Evolutionary conservation across 2,329 filamentous ascomycete genomes (phyloP).

Genomic region (Alternaria ventricosa): DNA sequence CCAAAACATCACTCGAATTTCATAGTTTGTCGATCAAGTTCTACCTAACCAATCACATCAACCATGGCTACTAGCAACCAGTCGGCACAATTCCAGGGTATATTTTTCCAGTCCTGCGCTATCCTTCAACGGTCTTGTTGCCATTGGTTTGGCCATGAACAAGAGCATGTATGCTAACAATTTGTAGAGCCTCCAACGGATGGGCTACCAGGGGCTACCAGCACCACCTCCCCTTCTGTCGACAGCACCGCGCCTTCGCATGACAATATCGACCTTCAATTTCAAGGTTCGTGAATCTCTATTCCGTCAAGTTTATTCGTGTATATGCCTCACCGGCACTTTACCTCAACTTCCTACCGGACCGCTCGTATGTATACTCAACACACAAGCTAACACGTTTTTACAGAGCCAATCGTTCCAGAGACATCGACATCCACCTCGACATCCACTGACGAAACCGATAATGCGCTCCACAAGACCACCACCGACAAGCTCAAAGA

Average conservation of each 20-base stretch:
- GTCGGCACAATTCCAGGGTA: slow-evolving; percentile 15
- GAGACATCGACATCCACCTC: not conserved
- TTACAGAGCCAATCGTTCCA: slow-evolving; percentile 6
- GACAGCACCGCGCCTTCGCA: not conserved
- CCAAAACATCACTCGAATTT: not conserved
- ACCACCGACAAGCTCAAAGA: slow-evolving; percentile 12
- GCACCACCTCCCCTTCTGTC: not conserved
- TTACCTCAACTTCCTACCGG: too few relatives aligned
- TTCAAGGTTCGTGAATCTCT: slow-evolving; percentile 5
- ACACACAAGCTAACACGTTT: not conserved
- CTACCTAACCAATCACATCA: not conserved
- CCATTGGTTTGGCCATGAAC: not conserved
- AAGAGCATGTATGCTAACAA: not conserved
- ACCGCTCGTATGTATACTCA: not conserved
- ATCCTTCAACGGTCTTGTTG: not conserved
- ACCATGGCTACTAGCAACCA: slow-evolving; percentile 8
- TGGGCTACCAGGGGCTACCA: slow-evolving; percentile 1
- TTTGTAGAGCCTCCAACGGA: slow-evolving; percentile 6
- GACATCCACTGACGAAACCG: not conserved
- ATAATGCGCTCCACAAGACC: not conserved
- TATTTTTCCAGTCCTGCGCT: not conserved
- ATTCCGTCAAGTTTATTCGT: too few relatives aligned
- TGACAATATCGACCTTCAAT: slow-evolving; percentile 4
- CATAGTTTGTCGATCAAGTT: not conserved
- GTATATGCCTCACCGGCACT: too few relatives aligned